Evolutionary conservation across 2,329 filamentous ascomycete species (phyloP), one percentile per base, ranked within the genome.

Genomic region (Malbranchea zuffiana): DNA sequence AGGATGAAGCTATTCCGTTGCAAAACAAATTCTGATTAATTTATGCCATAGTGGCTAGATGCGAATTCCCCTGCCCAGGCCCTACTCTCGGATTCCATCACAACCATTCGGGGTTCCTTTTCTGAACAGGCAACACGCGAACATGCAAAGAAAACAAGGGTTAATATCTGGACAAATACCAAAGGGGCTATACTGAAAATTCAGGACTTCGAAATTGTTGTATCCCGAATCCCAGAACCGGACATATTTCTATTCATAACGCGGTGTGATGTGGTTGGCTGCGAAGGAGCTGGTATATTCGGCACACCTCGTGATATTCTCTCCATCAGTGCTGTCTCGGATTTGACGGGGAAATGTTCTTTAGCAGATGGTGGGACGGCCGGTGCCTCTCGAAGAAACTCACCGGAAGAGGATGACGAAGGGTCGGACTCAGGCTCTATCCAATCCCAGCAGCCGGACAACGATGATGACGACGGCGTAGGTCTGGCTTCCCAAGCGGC

Each of bases 31-130:
- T 3, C 27, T 12, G 13, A 18, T n/a, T n/a, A n/a, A n/a, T n/a
- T n/a, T 46, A 12, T 37, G 26, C 23, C 31, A 33, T 40, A 62
- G 53, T 59, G 49, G 52, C 46, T 24, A 10, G 43, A 49, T 37
- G 36, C 37, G 23, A 38, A 46, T 4, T 40, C n/a, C 25, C 44
- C 27, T 12, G 38, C 40, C 12, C 44, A 42, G 23, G 49, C 49
- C 6, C 50, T 47, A 16, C 39, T 65, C 29, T 61, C 55, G 18
- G 61, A 64, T 39, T 48, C 52, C 7, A 40, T 45, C 4, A 52
- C 55, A 10, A 53, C 54, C 19, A 55, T 65, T 6, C 48, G 54
- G 19, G 56, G 52, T 5, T 50, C 48, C 15, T 45, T 64, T 20
- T 40, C 54, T 6, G 39, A 39, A 5, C 47, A 50, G 8, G 48